Evolutionary conservation across 2,329 filamentous ascomycete species (phyloP), one percentile per base, ranked within the genome.

Genomic region (Nothomitra cinnamomea): DNA sequence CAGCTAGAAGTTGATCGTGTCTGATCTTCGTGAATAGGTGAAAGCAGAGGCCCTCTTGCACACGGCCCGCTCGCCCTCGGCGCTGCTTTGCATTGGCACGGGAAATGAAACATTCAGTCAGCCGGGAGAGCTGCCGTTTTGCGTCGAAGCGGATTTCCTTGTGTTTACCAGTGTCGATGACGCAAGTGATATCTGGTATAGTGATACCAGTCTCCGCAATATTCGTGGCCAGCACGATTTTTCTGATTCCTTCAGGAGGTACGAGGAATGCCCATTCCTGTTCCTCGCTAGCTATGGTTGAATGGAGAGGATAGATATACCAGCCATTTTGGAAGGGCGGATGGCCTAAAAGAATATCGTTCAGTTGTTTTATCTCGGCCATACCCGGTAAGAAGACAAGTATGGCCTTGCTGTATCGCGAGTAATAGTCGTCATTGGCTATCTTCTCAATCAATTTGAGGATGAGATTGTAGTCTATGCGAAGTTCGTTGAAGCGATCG

Each of bases 71-170:
- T 55, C 72, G 65, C 13, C 72, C 73, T 36, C 71, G 69, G 53
- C 74, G 67, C 58, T 75, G 71, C 48, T 68, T 67, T 1, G 68
- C 62, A 55, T 70, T 73, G 2, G 92, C 92, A 53, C 85, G 80
- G 0, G 90, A 95, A 58, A 98, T 94, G 65, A 96, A 98, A 0
- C 88, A 88, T 65, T 96, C 90, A 35, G 95, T 83, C 19, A 98
- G 76, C 21, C 87, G 79, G 1, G 90, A 96, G 35, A 98, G 74
- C 63, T 98, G 92, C 54, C 88, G 78, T 54, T 86, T 80, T 69
- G 98, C 92, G 63, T 98, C 90, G 61, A 94, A 96, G 25, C 45
- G 45, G 22, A 49, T 49, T 49, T 49, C 45, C 25, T 49, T 49
- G 32, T 35, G 40, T 58, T 69, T 72, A 51, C 74, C 74, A 19